Evolutionary conservation across 805 yeast species (phyloP), one percentile per base, ranked within the genome.

Genomic region (Yarrowia osloensis): DNA sequence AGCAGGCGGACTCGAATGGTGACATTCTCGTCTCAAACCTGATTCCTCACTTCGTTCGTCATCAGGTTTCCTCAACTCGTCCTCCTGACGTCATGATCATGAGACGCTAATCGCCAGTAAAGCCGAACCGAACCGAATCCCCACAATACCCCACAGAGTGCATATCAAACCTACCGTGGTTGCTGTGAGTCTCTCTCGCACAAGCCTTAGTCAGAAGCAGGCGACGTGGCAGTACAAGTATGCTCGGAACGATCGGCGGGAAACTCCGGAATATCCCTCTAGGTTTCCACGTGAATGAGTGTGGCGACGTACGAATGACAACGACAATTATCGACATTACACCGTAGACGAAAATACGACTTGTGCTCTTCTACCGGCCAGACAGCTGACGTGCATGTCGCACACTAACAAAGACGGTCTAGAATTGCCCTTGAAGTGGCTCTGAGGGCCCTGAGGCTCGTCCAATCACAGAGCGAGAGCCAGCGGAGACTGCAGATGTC

Each of bases 111-210:
- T n/a, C 26, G 28, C 29, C 59, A 21, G 13, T 40, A 39, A 40
- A 57, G 63, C 63, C 63, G 63, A 57, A 57, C 63, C 63, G 63
- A 57, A 57, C 46, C 62, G 63, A 39, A 39, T 28, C 63, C 49
- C 63, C 63, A 57, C 63, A 57, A n/a, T 57, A 57, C 63, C 63
- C 63, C 63, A 40, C 63, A 57, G 35, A 2, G 46, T 26, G 61
- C 61, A 54, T 37, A 54, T 39, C 62, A 54, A 54, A 39, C 46
- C 24, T 54, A n/a, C 22, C 26, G 21, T 11, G 9, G 22, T 29
- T 7, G 44, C 17, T 50, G 49, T n/a, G n/a, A n/a, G n/a, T n/a
- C n/a, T n/a, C n/a, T n/a, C 33, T 28, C 21, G 1, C 22, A 15
- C 17, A 12, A 21, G 17, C 13, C 31, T 22, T 12, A 24, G 29